Base-by-base conservation (phyloP, 768 basidiomycete genomes). In the Rhizopogon vulgaris region DNA sequence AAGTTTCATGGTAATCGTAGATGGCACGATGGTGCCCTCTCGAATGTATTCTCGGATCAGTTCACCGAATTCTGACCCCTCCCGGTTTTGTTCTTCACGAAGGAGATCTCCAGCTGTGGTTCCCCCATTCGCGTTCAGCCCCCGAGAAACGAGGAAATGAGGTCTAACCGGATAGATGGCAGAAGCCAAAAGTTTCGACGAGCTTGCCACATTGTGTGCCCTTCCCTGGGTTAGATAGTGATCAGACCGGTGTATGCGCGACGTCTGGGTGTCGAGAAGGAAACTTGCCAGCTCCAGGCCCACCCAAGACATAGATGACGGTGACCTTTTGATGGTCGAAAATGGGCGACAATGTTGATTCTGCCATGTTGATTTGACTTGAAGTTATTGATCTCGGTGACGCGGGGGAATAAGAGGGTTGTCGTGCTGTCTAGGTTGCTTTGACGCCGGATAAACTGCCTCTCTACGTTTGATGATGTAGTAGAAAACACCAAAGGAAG, bases 1-100 rank as follows among this genome's bases (percentile, higher is more conserved):
- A 25, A 99, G 83, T 71, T 92, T 94, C 68, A 98, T 81, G 28
- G 96, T 99, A 54, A 99, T 89, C 66, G 96, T 87, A 85, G 90
- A 91, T 11, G 96, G 95, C 9, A 98, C 96, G 63, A 99, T 94
- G 54, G 73, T 82, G 42, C 96, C 96, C 70, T 94, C 94, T 48
- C 76, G 80, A 67, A 99, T 98, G 73, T 84, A 89, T 12, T 78
- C 84, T 57, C 80, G 84, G 67, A 98, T 99, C 62, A 98, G 72
- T 25, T 81, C 73, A 28, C 94, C 94, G 60, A 85, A 89, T 54
- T 84, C 62, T 1, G 92, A 94, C 40, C 89, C 88, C 52, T 86
- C 82, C 41, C 94, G 85, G 53, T 82, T 73, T 71, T 97, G 94
- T 64, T 99, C 96, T 8, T 89, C 93, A 55, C 96, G 89, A 18